Base-by-base conservation (phyloP, 2,329 filamentous ascomycete species). In the Neopestalotiopsis clavispora region DNA sequence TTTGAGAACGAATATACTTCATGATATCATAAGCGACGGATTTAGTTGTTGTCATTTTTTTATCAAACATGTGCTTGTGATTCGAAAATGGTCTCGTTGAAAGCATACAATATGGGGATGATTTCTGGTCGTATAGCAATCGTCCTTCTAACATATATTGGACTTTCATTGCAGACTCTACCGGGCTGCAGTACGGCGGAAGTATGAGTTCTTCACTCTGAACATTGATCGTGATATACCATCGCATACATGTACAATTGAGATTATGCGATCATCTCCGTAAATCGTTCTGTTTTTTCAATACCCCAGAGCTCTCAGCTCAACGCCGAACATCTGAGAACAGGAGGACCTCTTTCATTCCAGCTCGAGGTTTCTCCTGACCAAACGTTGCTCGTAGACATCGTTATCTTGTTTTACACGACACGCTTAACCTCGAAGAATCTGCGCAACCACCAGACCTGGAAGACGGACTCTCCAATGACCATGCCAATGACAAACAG, bases 391-490 rank as follows among this genome's bases (percentile, higher is more conserved):
- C 30, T 34, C 30, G 23, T 59, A 30, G 57, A 59, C 23, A 34
- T 59, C 57, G 14, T 28, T 59, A 23, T 59, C 23, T 28, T 28
- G 23, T 58, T 66, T 82, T 83, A 91, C 74, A 91, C 88, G 65
- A 91, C 88, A 65, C 89, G 85, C 84, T 92, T 90, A 76, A 92
- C 90, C 90, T 98, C 95, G 79, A 98, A 98, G 88, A 99, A 99
- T 79, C 96, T 90, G 85, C 97, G 96, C 80, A 99, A 83, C 95
- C 96, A 99, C 95, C 96, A 99, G 73, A 99, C 95, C 85, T 99
- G 96, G 87, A 99, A 99, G 74, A 98, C 85, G 70, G 94, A 96
- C 85, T 98, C 94, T 76, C 92, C 94, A 73, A 97, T 87, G 72
- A 99, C 89, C 65, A 98, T 91, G 68, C 90, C 88, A 73, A 99